These are phyloP conservation scores for Pseudocercospora cruenta DNA, from an alignment of 2,329 filamentous ascomycete species.

Conservation along the genomic window DNA sequence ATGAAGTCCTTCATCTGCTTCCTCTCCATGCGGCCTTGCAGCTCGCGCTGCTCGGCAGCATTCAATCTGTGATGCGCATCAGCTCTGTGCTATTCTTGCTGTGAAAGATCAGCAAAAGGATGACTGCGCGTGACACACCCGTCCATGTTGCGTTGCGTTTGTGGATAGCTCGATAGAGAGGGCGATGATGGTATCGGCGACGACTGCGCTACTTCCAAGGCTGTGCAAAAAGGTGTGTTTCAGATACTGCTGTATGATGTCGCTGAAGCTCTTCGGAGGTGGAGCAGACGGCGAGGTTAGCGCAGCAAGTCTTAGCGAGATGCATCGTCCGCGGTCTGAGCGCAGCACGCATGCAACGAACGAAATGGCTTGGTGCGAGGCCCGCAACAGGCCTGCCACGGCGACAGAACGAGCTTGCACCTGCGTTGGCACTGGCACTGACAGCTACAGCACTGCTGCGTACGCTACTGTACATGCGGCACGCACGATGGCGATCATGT, in stretches of 20 bases:
- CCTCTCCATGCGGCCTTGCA: constrained; percentile 92
- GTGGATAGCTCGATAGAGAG: constrained; percentile 3
- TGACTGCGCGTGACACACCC: constrained; percentile 28
- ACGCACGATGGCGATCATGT: no score
- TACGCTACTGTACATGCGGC: no score
- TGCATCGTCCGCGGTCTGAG: neutral
- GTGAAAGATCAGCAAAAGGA: constrained; percentile 4
- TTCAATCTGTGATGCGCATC: constrained; percentile 62
- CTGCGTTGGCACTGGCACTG: neutral
- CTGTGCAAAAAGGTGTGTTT: constrained; percentile 7
- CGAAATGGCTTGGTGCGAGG: no score
- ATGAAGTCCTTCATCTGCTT: constrained; percentile 99
- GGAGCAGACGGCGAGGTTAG: neutral
- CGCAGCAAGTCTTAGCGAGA: neutral
- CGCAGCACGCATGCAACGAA: neutral
- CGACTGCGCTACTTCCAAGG: neutral
- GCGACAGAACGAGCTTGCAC: no score
- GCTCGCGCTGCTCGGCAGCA: constrained; percentile 82
- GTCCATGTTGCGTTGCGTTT: constrained; percentile 29
- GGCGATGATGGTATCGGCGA: neutral
- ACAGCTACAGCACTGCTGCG: neutral
- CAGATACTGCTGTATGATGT: constrained; percentile 19
- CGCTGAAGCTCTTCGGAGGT: constrained; percentile 6
- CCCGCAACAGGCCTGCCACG: no score
- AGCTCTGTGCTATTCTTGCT: constrained; percentile 17